Base-by-base conservation (phyloP, 1,284 basidiomycete genomes). In the Cystobasidium sp. region DNA sequence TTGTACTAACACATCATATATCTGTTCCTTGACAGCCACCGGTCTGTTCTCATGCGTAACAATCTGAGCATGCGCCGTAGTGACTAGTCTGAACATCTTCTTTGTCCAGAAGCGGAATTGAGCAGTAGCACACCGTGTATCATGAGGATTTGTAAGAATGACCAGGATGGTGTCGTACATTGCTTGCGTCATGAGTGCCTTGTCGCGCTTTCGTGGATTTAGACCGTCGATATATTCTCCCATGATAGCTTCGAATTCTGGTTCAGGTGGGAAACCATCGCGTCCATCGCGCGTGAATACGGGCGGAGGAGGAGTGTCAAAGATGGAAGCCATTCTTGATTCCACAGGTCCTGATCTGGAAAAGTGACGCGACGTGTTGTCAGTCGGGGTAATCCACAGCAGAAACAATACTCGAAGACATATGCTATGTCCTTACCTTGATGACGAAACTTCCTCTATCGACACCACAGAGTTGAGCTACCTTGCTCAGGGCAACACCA, bases 21-120 rank as follows among this genome's bases (percentile, higher is more conserved):
- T 86, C 76, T 90, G 88, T 76, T 91, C 89, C 79, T 86, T 87
- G 73, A 91, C 84, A 2, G 90, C 90, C 14, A 92, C 88, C 0
- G 90, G 87, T 18, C 87, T 85, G 76, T 86, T 85, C 74, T 90
- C 87, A 79, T 91, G 89, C 20, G 90, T 82, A 39, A 92, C 85
- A 73, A 85, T 84, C 37, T 83, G 80, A 16, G 83, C 81, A 37
- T 80, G 72, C 5, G 74, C 62, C 8, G 78, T 78, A 3, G 90
- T 90, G 14, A 92, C 88, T 1, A 90, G 87, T 12, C 77, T 72
- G 80, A 91, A 91, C 87, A 88, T 91, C 84, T 90, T 90, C 78
- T 89, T 87, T 6, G 88, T 90, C 90, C 91, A 92, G 82, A 88
- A 91, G 59, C 89, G 87, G 80, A 91, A 91, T 78, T 89, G 88